Base-by-base conservation (phyloP, 495 filamentous ascomycete species). In the Xylaria palmicola region DNA sequence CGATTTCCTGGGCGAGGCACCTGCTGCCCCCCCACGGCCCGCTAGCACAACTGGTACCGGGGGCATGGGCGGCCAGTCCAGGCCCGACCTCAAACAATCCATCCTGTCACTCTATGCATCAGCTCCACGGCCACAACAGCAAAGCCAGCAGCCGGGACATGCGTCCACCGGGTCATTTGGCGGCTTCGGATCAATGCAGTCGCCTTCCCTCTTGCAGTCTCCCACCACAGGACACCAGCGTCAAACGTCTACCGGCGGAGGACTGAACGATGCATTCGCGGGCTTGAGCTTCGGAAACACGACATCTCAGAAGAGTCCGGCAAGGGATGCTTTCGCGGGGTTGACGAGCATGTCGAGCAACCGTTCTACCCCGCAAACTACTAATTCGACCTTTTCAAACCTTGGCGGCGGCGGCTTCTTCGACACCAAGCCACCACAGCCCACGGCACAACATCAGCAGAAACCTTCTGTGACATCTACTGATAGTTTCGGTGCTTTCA, bases 51-150 rank as follows among this genome's bases (percentile, higher is more conserved):
- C 83, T 34, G 84, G 88, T 19, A 85, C 84, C 22, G 74, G 83
- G 9, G 78, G 80, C 19, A 68, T 82, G 6, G 76, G 76, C 17
- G 79, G 79, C 29, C 85, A 90, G 64, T 97, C 93, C 41, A 82
- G 94, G 39, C 93, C 95, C 1, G 94, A 98, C 72, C 79, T 98
- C 39, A 98, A 98, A 73, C 93, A 97, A 72, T 97, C 93, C 12
- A 98, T 98, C 57, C 77, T 98, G 10, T 98, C 95, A 2, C 80
- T 98, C 7, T 98, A 98, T 69, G 90, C 94, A 36, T 91, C 93
- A 40, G 88, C 90, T 40, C 90, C 88, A 17, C 82, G 84, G 59
- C 82, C 86, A 39, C 88, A 88, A 65, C 81, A 80, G 9, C 85
- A 83, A 52, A 68, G 73, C 29, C 86, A 87, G 26, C 83, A 82